Conservation (phyloP, 352 stramenopile genomes). For the Phytophthora sojae region DNA sequence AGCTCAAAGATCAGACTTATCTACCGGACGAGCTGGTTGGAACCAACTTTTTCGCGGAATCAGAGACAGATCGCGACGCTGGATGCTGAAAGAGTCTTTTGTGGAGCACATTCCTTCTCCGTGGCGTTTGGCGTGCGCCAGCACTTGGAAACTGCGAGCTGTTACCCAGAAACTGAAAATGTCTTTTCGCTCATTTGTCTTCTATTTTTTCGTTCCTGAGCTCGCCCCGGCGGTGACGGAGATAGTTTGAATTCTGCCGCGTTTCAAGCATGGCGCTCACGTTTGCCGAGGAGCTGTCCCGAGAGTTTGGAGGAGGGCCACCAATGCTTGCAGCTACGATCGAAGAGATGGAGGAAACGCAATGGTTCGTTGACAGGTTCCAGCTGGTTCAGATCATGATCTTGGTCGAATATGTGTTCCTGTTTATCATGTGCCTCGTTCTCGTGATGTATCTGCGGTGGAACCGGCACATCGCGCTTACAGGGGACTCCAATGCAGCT, state of each 20-base stretch:
- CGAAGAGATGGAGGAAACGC: conserved; percentile 9
- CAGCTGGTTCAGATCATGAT: conserved; percentile 52
- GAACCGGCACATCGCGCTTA: conserved; percentile 61
- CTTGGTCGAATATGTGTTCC: conserved; percentile 52
- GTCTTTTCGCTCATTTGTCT: conserved; percentile 19
- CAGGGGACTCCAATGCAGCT: conserved; percentile 51
- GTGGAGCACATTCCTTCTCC: neutral
- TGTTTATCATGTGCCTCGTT: conserved; percentile 48
- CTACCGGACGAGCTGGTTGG: conserved; percentile 72
- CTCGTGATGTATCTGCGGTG: conserved; percentile 66
- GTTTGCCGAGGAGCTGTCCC: neutral
- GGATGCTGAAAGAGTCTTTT: conserved; percentile 1
- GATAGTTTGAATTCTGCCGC: conserved; percentile 6
- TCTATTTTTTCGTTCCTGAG: conserved; percentile 5
- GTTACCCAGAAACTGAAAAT: conserved; percentile 22
- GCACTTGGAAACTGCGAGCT: conserved; percentile 18
- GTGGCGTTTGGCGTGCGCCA: neutral
- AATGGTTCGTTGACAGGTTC: conserved; percentile 38
- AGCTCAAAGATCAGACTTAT: conserved; percentile 87
- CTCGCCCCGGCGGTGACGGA: neutral
- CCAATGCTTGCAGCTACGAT: neutral
- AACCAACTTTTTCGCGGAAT: conserved; percentile 62
- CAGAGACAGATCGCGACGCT: conserved; percentile 10
- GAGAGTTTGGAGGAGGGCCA: neutral
- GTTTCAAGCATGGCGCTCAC: neutral